A percentile compares a stretch with the other conserved stretches of the same genome.
Evolutionary conservation across 2,329 filamentous ascomycete species (phyloP).

Genomic region (Rutstroemia sp.): DNA sequence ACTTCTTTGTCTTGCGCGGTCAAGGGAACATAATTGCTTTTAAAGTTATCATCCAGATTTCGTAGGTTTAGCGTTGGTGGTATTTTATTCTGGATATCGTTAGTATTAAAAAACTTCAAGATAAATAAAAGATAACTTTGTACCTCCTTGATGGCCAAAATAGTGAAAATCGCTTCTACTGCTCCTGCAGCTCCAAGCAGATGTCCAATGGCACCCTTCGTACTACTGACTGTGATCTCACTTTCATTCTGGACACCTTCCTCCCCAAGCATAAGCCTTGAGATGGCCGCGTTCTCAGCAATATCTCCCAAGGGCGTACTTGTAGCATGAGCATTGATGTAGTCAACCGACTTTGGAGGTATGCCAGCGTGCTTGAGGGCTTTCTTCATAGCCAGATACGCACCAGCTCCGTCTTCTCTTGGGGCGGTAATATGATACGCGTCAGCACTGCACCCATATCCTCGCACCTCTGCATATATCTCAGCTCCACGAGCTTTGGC

Average conservation of each 20-base stretch:
- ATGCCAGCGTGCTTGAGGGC: conserved; percentile 68
- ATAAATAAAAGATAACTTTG: conserved; percentile 28
- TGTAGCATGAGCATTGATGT: conserved; percentile 94
- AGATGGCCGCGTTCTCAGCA: conserved; percentile 81
- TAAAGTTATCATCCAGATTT: conserved; percentile 55
- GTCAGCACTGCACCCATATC: conserved; percentile 87
- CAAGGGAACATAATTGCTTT: conserved; percentile 80
- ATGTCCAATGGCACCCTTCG: conserved; percentile 89
- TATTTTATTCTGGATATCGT: conserved; percentile 53
- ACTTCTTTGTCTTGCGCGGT: conserved; percentile 63
- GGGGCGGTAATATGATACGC: conserved; percentile 93
- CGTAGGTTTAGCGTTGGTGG: conserved; percentile 84
- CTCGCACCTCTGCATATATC: conserved; percentile 83
- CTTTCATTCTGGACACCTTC: conserved; percentile 54
- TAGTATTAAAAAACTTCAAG: conserved; percentile 2
- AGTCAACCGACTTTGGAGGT: conserved; percentile 66
- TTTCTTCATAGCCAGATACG: conserved; percentile 75
- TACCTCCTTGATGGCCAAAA: conserved; percentile 74
- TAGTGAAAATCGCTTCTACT: conserved; percentile 78
- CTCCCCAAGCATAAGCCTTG: conserved; percentile 64
- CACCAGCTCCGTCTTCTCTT: conserved; percentile 72
- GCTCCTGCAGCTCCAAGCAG: conserved; percentile 86
- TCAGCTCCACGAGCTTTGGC: conserved; percentile 68
- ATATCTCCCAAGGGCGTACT: conserved; percentile 78
- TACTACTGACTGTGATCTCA: conserved; percentile 79